Conservation (phyloP, 2,329 filamentous ascomycete genomes). For the Leptodontidium sp. region DNA sequence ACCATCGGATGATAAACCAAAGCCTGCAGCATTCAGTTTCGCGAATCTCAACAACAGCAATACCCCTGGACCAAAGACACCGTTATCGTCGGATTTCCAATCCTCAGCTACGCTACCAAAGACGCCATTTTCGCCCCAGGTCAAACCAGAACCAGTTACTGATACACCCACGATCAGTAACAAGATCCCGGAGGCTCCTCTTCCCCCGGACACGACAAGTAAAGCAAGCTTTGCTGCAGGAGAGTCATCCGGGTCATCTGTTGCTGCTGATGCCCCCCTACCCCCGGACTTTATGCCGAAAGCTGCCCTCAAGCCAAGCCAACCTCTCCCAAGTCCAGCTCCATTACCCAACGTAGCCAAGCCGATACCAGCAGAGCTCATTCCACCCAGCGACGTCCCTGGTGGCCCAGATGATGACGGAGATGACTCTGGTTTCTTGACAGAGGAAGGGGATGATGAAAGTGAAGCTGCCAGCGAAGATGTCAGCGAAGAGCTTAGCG, state of each 20-base stretch:
- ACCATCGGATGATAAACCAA: slow-evolving; percentile 27
- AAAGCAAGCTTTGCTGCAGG: slow-evolving; percentile 46
- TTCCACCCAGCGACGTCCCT: slow-evolving; percentile 43
- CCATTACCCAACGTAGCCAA: slow-evolving; percentile 16
- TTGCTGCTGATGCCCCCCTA: slow-evolving; percentile 50
- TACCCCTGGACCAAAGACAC: slow-evolving; percentile 34
- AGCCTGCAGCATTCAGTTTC: slow-evolving; percentile 34
- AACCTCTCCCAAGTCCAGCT: slow-evolving; percentile 21
- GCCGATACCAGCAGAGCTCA: slow-evolving; percentile 37
- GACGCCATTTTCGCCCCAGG: slow-evolving; percentile 35
- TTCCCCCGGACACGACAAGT: slow-evolving; percentile 54
- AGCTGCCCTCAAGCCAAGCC: slow-evolving; percentile 26
- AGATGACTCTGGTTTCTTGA: slow-evolving; percentile 42
- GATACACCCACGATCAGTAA: slow-evolving; percentile 33
- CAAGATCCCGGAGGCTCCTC: slow-evolving; percentile 49
- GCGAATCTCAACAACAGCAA: slow-evolving; percentile 28
- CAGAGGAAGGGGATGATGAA: slow-evolving; percentile 50
- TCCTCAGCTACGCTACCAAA: slow-evolving; percentile 18
- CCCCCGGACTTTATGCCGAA: slow-evolving; percentile 50
- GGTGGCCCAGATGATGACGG: slow-evolving; percentile 46
- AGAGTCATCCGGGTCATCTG: slow-evolving; percentile 54
- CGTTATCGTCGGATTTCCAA: slow-evolving; percentile 22
- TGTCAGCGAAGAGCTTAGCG: slow-evolving; percentile 57
- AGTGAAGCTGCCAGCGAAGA: slow-evolving; percentile 53
- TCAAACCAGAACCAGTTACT: slow-evolving; percentile 41